Conservation (phyloP, 2,329 filamentous ascomycete species). For the Niveomyces coronatus region DNA sequence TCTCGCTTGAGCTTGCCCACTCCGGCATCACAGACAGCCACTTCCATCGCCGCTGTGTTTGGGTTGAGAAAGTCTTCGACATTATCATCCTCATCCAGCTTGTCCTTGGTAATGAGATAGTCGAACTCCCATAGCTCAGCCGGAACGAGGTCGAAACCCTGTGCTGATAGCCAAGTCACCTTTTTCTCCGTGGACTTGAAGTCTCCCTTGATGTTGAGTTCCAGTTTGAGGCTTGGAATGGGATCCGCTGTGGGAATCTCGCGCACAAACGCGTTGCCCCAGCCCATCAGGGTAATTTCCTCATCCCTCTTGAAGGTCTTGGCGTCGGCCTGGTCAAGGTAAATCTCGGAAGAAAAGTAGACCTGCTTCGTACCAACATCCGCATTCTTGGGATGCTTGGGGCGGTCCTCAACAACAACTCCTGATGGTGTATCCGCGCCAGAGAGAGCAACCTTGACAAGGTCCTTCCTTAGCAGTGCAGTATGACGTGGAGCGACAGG, state of each 20-base stretch:
- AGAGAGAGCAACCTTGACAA: constrained; percentile 59
- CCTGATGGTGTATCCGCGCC: constrained; percentile 56
- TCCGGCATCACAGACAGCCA: constrained; percentile 72
- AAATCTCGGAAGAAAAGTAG: constrained; percentile 60
- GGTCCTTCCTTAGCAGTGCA: constrained; percentile 58
- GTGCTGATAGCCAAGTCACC: constrained; percentile 79
- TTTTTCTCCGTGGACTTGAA: constrained; percentile 96
- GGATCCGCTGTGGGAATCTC: constrained; percentile 44
- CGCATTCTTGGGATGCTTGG: constrained; percentile 83
- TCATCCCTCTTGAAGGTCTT: constrained; percentile 72
- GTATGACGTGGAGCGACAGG: constrained; percentile 65
- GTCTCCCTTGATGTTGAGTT: constrained; percentile 86
- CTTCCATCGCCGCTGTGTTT: constrained; percentile 62
- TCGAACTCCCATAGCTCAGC: constrained; percentile 92
- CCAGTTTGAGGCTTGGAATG: constrained; percentile 61
- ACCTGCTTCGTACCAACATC: constrained; percentile 80
- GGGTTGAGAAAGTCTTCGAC: constrained; percentile 76
- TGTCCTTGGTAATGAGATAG: constrained; percentile 91
- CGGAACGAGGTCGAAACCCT: constrained; percentile 65
- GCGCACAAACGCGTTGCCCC: constrained; percentile 80
- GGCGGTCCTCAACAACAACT: constrained; percentile 61
- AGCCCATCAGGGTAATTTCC: constrained; percentile 93
- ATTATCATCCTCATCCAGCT: constrained; percentile 77
- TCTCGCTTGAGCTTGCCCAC: constrained; percentile 69
- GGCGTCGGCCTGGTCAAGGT: constrained; percentile 81